These are phyloP conservation scores for Salix brachista DNA, from an alignment of 345 rosid genomes.

Conservation along the genomic window DNA sequence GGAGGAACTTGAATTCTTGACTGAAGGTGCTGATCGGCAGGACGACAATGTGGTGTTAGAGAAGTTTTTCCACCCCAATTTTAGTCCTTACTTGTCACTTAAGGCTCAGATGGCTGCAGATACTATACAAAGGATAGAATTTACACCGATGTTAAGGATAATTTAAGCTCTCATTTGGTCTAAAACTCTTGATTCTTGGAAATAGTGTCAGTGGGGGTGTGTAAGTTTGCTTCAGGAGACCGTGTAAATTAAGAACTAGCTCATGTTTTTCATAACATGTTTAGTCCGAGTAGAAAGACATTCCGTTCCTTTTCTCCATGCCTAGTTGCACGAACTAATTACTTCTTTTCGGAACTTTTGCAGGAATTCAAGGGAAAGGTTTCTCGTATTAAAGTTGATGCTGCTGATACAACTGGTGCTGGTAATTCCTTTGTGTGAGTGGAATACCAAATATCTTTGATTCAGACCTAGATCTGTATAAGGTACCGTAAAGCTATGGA, in stretches of 20 bases:
- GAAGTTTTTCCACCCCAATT: background rate
- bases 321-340: background rate
- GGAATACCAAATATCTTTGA: slow-evolving; percentile 62
- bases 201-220: too few relatives aligned
- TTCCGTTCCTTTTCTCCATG: background rate
- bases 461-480: slow-evolving; percentile 36
- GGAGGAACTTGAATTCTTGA: slow-evolving; percentile 7
- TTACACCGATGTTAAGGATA: background rate
- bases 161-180: background rate
- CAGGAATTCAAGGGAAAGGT: slow-evolving; percentile 76
- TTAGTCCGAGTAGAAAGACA: background rate
- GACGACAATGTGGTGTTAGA: background rate
- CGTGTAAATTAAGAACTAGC: background rate
- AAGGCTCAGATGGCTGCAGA: slow-evolving; percentile 5
- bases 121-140: slow-evolving; percentile 9
- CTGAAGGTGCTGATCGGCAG: background rate
- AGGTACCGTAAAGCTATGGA: too few relatives aligned
- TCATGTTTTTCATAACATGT: background rate
- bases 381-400: slow-evolving; percentile 54
- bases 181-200: background rate
- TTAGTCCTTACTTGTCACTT: slow-evolving; percentile 11
- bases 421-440: slow-evolving; percentile 74
- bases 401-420: slow-evolving; percentile 84
- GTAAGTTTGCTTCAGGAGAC: background rate
- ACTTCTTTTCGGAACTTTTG: background rate